Evolutionary conservation across 2,329 filamentous ascomycete species (phyloP).

Genomic region (Berkeleyomyces basicola): DNA sequence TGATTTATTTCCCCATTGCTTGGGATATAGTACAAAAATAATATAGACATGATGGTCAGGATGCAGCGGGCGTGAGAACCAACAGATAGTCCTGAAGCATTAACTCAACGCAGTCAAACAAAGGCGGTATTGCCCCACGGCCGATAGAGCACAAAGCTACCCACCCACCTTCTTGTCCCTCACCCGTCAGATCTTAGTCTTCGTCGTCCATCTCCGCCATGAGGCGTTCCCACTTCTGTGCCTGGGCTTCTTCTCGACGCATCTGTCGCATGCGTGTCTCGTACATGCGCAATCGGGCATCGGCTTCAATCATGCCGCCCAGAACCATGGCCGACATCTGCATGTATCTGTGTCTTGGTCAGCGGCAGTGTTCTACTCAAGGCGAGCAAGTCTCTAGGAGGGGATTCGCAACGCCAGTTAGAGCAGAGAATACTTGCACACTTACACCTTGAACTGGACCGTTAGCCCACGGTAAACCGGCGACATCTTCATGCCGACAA

Average conservation of each 20-base stretch:
- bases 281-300: slow-evolving; percentile 48
- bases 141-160: background rate
- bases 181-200: slow-evolving; percentile 18
- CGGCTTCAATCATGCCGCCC: slow-evolving; percentile 61
- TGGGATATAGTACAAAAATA: background rate
- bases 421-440: slow-evolving; percentile 9
- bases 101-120: too few relatives aligned
- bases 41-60: background rate
- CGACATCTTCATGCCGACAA: slow-evolving; percentile 44
- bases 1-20: background rate
- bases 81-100: too few relatives aligned
- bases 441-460: slow-evolving; percentile 62
- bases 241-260: slow-evolving; percentile 44
- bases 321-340: slow-evolving; percentile 79
- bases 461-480: slow-evolving; percentile 58
- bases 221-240: slow-evolving; percentile 51
- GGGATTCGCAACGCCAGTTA: background rate
- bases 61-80: too few relatives aligned
- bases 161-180: background rate
- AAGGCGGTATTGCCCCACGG: too few relatives aligned
- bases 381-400: background rate
- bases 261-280: slow-evolving; percentile 49
- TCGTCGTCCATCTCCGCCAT: slow-evolving; percentile 41
- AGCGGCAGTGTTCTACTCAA: background rate
- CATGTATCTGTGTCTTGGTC: slow-evolving; percentile 43